Base-by-base conservation (phyloP, 2,329 filamentous ascomycete genomes). In the Scopulariopsis brevicaulis region DNA sequence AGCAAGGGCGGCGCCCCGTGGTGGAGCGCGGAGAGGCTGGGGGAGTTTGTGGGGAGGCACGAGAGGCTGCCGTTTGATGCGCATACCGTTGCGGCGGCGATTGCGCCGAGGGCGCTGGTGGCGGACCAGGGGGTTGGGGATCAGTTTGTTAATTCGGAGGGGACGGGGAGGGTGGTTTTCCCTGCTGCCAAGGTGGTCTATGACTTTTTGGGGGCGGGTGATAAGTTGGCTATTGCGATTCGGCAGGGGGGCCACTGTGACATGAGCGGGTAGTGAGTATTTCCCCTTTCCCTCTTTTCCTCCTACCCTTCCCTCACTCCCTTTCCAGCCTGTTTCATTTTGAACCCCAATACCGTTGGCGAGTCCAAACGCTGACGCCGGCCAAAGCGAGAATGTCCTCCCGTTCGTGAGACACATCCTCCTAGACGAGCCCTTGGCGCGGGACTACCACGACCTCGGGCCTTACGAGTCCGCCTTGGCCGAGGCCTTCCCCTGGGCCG, bases 51-150 rank as follows among this genome's bases (percentile, higher is more conserved):
- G 77, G 81, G 86, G 73, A 77, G 71, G 62, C 71, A 73, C 58
- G 74, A 75, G 64, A 74, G 74, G 64, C 70, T 83, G 52, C 78
- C 81, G 2, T 77, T 77, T 61, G 81, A 83, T 63, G 80, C 82
- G 54, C 81, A 84, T 66, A 76, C 78, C 62, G 75, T 84, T 50
- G 80, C 78, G n/a, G 80, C 74, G 8, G 72, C 82, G 22, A 73
- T 83, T 32, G 79, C 79, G n/a, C 81, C 81, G 2, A 70, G 80
- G 24, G 78, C 79, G 2, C 67, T 84, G 7, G 69, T 81, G 22
- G 76, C 80, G 25, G 79, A 82, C 56, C 80, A 83, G 66, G 79
- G 80, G 18, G 76, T 75, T 0, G 72, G 70, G 6, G 76, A 78
- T 62, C 70, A 71, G 60, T 79, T 75, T 63, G 74, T 71, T 5